Evolutionary conservation across 2,329 filamentous ascomycete species (phyloP).

Genomic region (Paecilomyces niveus): DNA sequence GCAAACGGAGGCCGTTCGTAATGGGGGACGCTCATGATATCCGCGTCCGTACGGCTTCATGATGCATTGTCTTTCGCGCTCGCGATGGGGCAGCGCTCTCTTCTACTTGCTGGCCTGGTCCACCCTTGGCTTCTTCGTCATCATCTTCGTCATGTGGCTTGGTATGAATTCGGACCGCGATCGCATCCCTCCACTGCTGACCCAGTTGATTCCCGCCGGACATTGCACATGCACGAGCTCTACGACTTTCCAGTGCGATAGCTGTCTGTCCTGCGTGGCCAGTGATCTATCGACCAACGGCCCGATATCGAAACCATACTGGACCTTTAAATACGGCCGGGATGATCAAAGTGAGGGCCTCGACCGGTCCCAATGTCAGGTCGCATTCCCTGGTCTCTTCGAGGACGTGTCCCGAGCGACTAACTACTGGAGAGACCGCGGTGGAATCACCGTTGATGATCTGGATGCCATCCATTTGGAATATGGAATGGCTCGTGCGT

Average conservation of each 20-base stretch:
- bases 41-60: neutral
- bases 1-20: neutral
- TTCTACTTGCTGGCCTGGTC: neutral
- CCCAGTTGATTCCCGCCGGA: conserved; percentile 32
- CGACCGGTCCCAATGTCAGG: conserved; percentile 19
- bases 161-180: conserved; percentile 30
- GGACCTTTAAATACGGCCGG: conserved; percentile 25
- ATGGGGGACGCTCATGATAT: neutral
- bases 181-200: conserved; percentile 29
- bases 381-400: conserved; percentile 29
- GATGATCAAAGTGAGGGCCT: conserved; percentile 26
- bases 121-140: neutral
- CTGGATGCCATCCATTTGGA: conserved; percentile 21
- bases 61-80: neutral
- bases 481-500: conserved; percentile 27
- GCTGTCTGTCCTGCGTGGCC: conserved; percentile 23
- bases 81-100: neutral
- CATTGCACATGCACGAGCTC: conserved; percentile 32
- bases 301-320: conserved; percentile 8
- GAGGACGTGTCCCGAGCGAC: conserved; percentile 26
- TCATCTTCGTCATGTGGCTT: conserved; percentile 11
- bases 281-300: conserved; percentile 7
- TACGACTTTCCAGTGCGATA: conserved; percentile 31
- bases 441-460: conserved; percentile 17
- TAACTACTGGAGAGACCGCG: conserved; percentile 20